A percentile compares a stretch with the other conserved stretches of the same genome.
Evolutionary conservation across 1,284 basidiomycete species (phyloP).

Genomic region (Phylloboletellus chloephorus): DNA sequence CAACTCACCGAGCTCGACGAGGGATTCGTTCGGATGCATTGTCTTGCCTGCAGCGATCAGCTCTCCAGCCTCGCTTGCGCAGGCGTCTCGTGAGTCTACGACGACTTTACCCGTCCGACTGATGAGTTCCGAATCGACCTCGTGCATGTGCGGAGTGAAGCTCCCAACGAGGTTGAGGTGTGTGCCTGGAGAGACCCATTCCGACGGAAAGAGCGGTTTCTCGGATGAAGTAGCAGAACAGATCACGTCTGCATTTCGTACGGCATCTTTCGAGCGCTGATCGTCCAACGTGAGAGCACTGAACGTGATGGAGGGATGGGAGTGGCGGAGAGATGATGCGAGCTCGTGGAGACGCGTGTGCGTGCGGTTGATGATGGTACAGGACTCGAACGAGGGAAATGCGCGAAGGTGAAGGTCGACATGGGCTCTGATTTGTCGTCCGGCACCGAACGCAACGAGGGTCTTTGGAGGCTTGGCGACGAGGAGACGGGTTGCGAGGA

Average conservation of each 20-base stretch:
- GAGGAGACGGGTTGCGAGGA: constrained; percentile 60
- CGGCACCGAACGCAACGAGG: constrained; percentile 72
- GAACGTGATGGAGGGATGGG: constrained; percentile 40
- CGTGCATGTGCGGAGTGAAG: constrained; percentile 76
- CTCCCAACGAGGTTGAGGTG: constrained; percentile 81
- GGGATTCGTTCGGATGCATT: constrained; percentile 30
- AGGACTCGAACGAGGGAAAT: constrained; percentile 50
- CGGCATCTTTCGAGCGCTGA: constrained; percentile 17
- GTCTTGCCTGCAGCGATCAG: constrained; percentile 54
- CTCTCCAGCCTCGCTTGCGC: constrained; percentile 72
- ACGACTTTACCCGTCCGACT: constrained; percentile 47
- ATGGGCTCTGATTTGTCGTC: constrained; percentile 64
- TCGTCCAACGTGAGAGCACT: constrained; percentile 16
- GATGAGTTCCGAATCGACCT: constrained; percentile 60
- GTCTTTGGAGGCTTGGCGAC: constrained; percentile 38
- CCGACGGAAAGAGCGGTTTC: constrained; percentile 61
- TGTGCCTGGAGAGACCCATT: constrained; percentile 55
- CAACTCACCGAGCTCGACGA: constrained; percentile 62
- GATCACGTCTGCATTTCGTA: constrained; percentile 50
- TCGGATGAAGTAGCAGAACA: constrained; percentile 77
- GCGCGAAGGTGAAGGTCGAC: constrained; percentile 55
- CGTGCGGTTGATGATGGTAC: constrained; percentile 63
- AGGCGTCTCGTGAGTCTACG: constrained; percentile 72
- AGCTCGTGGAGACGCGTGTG: constrained; percentile 47
- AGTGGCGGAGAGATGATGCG: constrained; percentile 33